Evolutionary conservation across 305 asterid genomes (phyloP).

Genomic region (Andrographis paniculata): DNA sequence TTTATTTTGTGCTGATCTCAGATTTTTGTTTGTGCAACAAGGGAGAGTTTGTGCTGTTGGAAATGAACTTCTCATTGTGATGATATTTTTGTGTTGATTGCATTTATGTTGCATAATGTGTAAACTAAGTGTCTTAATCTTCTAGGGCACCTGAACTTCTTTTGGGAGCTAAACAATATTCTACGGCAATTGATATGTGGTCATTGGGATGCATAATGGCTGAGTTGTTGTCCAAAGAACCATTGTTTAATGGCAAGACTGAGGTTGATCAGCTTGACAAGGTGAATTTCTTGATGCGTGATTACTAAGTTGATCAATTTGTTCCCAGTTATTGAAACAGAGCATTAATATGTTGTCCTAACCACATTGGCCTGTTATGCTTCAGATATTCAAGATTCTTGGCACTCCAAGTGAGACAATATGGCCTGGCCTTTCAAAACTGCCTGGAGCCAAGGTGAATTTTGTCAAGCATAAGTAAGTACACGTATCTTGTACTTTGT

Average conservation of each 20-base stretch:
- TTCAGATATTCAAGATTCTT: conserved; percentile 65
- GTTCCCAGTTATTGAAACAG: background rate
- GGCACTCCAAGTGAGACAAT: conserved; percentile 88
- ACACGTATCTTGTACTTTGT: conserved; percentile 22
- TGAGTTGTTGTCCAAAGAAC: conserved; percentile 60
- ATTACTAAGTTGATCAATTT: background rate
- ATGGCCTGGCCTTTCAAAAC: conserved; percentile 87
- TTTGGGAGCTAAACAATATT: conserved; percentile 73
- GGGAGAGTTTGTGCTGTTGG: background rate
- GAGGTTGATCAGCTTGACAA: conserved; percentile 77
- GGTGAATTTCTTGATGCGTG: conserved; percentile 27
- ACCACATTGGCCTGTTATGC: conserved; percentile 6
- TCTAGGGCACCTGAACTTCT: conserved; percentile 90
- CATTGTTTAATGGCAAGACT: conserved; percentile 66
- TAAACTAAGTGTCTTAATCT: conserved; percentile 5
- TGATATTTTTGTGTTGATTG: conserved; percentile 6
- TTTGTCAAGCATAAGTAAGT: conserved; percentile 81
- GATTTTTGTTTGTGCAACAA: background rate
- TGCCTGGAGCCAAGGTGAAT: conserved; percentile 73
- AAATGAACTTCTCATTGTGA: background rate
- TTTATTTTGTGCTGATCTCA: background rate
- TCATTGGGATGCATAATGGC: conserved; percentile 95
- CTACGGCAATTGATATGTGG: conserved; percentile 97
- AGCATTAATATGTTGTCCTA: conserved; percentile 4
- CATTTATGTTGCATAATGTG: background rate